Evolutionary conservation across 2,329 filamentous ascomycete species (phyloP), one percentile per base, ranked within the genome.

Genomic region (Epichloe baconii): DNA sequence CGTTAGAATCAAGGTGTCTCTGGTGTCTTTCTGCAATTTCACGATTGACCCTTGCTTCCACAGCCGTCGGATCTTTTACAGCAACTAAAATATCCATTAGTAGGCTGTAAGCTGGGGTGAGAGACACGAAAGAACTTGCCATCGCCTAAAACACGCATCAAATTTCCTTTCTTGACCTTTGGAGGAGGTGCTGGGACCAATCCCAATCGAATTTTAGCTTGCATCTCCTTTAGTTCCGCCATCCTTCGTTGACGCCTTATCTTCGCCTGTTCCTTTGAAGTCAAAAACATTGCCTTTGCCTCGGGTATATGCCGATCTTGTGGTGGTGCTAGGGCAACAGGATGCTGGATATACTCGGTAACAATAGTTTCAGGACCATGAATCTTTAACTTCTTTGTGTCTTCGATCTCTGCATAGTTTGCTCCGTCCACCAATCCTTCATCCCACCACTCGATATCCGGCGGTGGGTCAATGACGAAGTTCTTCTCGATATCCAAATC

Each of bases 381-480:
- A 56, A 95, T 78, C 65, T 90, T 93, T 54, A 93, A 71, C 43
- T 79, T 82, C 15, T 71, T 68, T 0, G 78, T 71, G 53, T 85
- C 71, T 26, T 84, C 79, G 52, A 93, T 78, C 54, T 77, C 75
- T 53, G 83, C 77, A 68, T 97, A 96, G 51, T 78, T 83, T 42
- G 78, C 77, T 42, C 85, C 87, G 48, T 85, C 77, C 15, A 95
- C 76, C 17, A 97, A 71, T 2, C 83, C 88, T 69, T 97, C 90
- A 60, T 98, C 93, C 88, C 91, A 97, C 93, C 93, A 98, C 66
- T 98, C 93, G 42, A 97, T 78, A 7, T 85, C 85, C 4, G 93
- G 93, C 10, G 93, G 93, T 35, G 78, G 76, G 55, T 91, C 84
- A 5, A 96, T 80, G 4, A 93, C 69, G 64, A 91, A 97, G 35